Conservation (phyloP, 352 stramenopile genomes). For the Lagenidium sp. region DNA sequence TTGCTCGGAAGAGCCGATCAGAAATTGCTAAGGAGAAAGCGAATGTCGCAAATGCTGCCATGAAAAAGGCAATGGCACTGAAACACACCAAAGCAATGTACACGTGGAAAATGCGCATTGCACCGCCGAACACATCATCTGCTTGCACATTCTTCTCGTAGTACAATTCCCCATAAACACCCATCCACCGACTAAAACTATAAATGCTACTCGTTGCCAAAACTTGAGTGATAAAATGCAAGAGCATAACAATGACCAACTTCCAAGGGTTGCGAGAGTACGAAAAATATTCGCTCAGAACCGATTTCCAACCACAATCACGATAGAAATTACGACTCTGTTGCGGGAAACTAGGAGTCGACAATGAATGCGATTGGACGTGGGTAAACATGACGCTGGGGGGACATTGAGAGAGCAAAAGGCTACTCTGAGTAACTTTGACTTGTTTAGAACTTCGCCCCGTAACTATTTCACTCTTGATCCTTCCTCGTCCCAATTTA, state of each 20-base stretch:
- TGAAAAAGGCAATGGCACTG: slow-evolving; percentile 8
- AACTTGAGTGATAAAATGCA: slow-evolving; percentile 25
- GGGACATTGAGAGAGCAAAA: not conserved
- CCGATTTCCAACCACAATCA: slow-evolving; percentile 5
- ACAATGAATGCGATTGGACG: no score
- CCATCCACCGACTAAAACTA: slow-evolving; percentile 29
- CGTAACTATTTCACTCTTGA: no score
- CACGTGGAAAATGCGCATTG: slow-evolving; percentile 8
- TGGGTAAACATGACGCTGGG: slow-evolving; percentile 7
- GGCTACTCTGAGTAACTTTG: slow-evolving; percentile 1
- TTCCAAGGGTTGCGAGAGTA: slow-evolving; percentile 17
- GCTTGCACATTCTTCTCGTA: not conserved
- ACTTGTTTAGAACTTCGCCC: no score
- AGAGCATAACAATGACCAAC: slow-evolving; percentile 16
- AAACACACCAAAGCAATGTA: slow-evolving; percentile 9
- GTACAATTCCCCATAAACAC: slow-evolving; percentile 7
- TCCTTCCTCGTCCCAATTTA: no score
- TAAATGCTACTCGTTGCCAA: slow-evolving; percentile 23
- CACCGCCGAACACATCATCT: slow-evolving; percentile 10
- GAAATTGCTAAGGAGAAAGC: slow-evolving; percentile 9
- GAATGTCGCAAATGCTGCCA: slow-evolving; percentile 11
- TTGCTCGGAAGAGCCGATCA: slow-evolving; percentile 12
- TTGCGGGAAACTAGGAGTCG: not conserved
- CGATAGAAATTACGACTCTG: not conserved
- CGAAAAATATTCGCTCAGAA: slow-evolving; percentile 24